Evolutionary conservation across 257 asterid species (phyloP), one percentile per base, ranked within the genome.

Genomic region (Mentha longifolia): DNA sequence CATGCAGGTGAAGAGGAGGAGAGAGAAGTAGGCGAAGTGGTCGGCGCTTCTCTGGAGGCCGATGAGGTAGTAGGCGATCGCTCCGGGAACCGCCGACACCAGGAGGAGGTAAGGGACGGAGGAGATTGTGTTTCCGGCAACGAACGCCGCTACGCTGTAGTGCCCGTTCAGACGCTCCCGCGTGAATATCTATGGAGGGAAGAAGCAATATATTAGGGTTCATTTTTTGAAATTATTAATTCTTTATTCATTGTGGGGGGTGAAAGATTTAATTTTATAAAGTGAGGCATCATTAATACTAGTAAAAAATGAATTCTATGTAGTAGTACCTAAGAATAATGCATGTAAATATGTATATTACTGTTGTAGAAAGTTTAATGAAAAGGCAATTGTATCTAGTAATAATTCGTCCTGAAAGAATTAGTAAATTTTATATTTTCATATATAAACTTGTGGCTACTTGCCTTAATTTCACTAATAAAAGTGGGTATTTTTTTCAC

Each of bases 81-180:
- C 80, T 0, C 85, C 86, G 1, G 91, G 82, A 1, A 59, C n/a
- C 0, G 70, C 9, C 31, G 91, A 83, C 9, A 79, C 77, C 3
- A 83, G 12, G 4, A 75, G 12, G 28, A 85, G 67, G 76, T 69
- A 85, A 0, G 88, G 91, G 13, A 43, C 45, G 22, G 88, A 83
- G 20, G 91, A 83, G 2, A 85, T 31, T 17, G 88, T 81, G 78
- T 85, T 81, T 37, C 81, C 85, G 1, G 75, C 73, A 0, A 83
- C 76, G 63, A 68, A 85, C 9, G 86, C 76, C 7, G 79, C 78
- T 68, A 79, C 86, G 11, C 82, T 78, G 65, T 85, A 85, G 59
- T 85, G 88, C 2, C 91, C 91, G 7, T 77, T 77, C 6, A 77
- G 68, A 45, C 77, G 37, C 46, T 77, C 81, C 1, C 81, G 67